Base-by-base conservation (phyloP, 257 asterid genomes). In the Fraxinus pennsylvanica region DNA sequence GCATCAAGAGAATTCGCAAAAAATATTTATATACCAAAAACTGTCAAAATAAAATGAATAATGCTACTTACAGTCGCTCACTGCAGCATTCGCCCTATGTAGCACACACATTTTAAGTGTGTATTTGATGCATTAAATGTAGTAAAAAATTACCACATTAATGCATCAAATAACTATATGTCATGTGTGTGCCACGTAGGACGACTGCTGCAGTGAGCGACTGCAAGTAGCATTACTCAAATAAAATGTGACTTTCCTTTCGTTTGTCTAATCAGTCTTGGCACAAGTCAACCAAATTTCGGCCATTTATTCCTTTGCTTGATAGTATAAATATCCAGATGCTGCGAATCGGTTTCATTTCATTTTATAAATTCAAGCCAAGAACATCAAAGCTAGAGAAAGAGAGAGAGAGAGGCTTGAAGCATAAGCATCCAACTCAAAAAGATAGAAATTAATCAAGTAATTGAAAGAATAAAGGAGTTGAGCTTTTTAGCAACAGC, bases 271-370 rank as follows among this genome's bases (percentile, higher is more conserved):
- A 82, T 88, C 92, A 89, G 29, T 61, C 76, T 50, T 68, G 39
- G 14, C 32, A 81, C 79, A 92, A 89, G 97, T 92, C 96, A 92
- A 92, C 95, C 90, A 71, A 88, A 86, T 79, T 90, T 88, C 80
- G 47, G 78, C 75, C 84, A 80, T 81, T 75, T 76, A 25, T 81
- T 41, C 76, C 77, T 68, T 61, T 39, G 70, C 45, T 67, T 63
- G 73, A 15, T 73, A 87, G 86, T 91, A 91, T 91, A 91, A 85
- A 91, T 86, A 88, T 79, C n/a, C 33, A 82, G 85, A 75, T 81
- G 90, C 85, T 66, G 80, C 82, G 81, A 74, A 84, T 79, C 87
- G 79, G 35, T 83, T 86, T 85, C 89, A 88, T 86, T 89, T 88
- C 86, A 68, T 87, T 84, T 79, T 61, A 78, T 75, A 71, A 80